Conservation (phyloP, 371 early-diverging fungal genomes). For the Mucor plumbeus region DNA sequence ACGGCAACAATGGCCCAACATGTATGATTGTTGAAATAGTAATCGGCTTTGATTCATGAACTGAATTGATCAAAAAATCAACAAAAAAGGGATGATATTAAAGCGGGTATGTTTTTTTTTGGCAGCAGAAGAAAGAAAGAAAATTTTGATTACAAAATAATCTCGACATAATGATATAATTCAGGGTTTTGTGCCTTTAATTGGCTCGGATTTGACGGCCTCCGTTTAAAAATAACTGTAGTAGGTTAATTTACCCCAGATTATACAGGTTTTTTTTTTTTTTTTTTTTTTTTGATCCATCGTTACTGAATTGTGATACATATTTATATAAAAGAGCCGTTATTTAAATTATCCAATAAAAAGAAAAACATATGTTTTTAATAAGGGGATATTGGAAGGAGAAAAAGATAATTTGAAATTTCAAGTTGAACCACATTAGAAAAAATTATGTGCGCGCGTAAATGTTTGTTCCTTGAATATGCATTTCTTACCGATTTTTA, state of each 20-base stretch:
- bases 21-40: background rate
- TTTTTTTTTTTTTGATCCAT: no score
- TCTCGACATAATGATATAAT: constrained; percentile 3
- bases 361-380: no score
- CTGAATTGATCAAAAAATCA: background rate
- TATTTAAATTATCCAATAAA: no score
- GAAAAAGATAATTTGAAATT: background rate
- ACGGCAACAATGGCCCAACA: background rate
- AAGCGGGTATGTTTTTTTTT: background rate
- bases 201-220: background rate
- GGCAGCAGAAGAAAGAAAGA: background rate
- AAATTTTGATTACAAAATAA: background rate
- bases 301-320: background rate
- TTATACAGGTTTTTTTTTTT: background rate
- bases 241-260: background rate
- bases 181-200: background rate
- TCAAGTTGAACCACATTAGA: background rate
- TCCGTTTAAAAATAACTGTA: background rate
- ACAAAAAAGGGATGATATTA: background rate
- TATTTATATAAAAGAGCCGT: background rate
- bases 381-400: background rate
- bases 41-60: constrained; percentile 9
- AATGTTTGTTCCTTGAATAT: background rate
- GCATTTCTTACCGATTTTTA: background rate
- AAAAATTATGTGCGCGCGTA: background rate